Base-by-base conservation (phyloP, 345 rosid species). In the Rhizophora apiculata region DNA sequence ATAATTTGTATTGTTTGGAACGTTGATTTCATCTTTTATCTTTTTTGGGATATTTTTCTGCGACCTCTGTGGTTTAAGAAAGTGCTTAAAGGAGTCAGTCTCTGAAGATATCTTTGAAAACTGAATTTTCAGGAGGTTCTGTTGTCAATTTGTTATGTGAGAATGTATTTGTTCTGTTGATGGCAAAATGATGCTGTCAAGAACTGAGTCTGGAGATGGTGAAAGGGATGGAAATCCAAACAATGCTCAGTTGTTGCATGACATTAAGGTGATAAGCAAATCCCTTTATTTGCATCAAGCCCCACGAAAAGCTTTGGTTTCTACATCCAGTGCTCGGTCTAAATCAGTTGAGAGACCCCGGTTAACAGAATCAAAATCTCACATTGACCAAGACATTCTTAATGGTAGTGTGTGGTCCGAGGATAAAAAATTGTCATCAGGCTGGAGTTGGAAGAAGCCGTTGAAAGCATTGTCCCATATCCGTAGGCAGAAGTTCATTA, bases 371-470 rank as follows among this genome's bases (percentile, higher is more conserved):
- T 69, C 79, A 48, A 84, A 76, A 60, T 76, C 71, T 15, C 81
- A 60, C 30, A 75, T 63, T 5, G 65, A 71, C 52, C 72, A 71
- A 2, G 60, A 64, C 76, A 63, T 54, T 53, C 26, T 36, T 20
- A 70, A 78, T 46, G 74, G 71, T 63, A 72, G 29, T 65, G 67
- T 48, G 37, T 36, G 29, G 57, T 71, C 43, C 16, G 84, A 79
- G 81, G 80, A 73, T 62, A 85, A 82, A 84, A 90, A 81, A 82
- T 68, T 83, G 0, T 79, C 76, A 2, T 82, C 82, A 3, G 19
- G 69, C 5, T 84, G 96, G 93, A 86, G 79, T 61, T 93, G 96
- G 96, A 93, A 89, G 92, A 93, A 85, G 34, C 87, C 97, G 16
- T 74, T 89, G 62, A 89, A 87, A 77, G 92, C 90, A n/a, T 78